phyloP scores from a whole-genome alignment of 2,329 filamentous ascomycete genomes.

The Aspergillus sp. region DNA sequence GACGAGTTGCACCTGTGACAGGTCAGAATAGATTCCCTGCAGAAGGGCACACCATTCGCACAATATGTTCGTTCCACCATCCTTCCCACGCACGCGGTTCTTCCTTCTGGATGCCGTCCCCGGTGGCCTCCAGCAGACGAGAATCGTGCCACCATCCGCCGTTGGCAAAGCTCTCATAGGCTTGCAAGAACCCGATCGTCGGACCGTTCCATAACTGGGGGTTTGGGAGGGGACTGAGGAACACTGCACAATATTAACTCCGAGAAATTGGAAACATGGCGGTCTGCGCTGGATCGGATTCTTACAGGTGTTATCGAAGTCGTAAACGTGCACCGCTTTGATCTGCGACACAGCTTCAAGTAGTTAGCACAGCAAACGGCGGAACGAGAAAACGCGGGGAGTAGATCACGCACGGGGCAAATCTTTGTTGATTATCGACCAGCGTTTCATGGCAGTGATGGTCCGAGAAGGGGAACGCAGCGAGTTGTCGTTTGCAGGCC shows the following conservation, averaged over 20 bases:
- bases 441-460: constrained; percentile 73
- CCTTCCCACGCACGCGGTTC: constrained; percentile 82
- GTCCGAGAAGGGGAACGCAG: constrained; percentile 47
- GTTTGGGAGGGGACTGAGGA: constrained; percentile 87
- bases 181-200: constrained; percentile 74
- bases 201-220: constrained; percentile 77
- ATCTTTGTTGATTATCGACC: constrained; percentile 74
- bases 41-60: constrained; percentile 38
- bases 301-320: constrained; percentile 94
- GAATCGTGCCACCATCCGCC: constrained; percentile 98
- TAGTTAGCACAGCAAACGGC: neutral
- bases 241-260: constrained; percentile 57
- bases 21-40: constrained; percentile 18
- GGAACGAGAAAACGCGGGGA: neutral
- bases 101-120: constrained; percentile 76
- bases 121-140: constrained; percentile 79
- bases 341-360: constrained; percentile 61
- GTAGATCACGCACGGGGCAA: constrained; percentile 56
- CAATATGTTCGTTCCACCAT: constrained; percentile 95
- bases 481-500: constrained; percentile 26
- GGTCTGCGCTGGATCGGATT: neutral
- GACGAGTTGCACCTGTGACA: constrained; percentile 63
- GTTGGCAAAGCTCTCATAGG: constrained; percentile 71
- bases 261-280: neutral
- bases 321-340: constrained; percentile 84